Base-by-base conservation (phyloP, 257 asterid genomes). In the Rhazya stricta region DNA sequence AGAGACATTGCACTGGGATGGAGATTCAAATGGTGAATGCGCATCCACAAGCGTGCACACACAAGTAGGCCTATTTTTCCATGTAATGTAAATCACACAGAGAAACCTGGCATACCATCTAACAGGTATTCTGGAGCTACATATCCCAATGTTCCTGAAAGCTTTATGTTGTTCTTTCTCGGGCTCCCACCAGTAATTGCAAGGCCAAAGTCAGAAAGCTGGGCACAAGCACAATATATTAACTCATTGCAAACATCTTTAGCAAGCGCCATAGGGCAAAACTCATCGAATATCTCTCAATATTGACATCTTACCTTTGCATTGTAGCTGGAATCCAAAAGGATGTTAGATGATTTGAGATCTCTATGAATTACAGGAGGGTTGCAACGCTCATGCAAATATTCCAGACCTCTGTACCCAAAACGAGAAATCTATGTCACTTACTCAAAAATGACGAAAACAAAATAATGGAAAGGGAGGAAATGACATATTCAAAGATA, bases 191-290 rank as follows among this genome's bases (percentile, higher is more conserved):
- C 96, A 54, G 80, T 77, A 54, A 89, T 79, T 0, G 97, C 97
- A 72, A 94, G 91, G 79, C 96, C 97, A 80, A 94, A 94, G 85
- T 94, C 96, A 34, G 97, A 90, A 79, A 94, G 87, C 98, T 94
- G 89, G 74, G 72, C 66, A 78, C 79, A 72, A 77, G 48, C 34
- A 45, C 58, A 77, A 67, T 25, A 54, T 5, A 69, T 83, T 67
- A 71, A 57, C 60, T 16, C 73, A 78, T 43, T 41, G 62, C 56
- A 69, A 58, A 18, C 11, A 73, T 9, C 63, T n/a, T 71, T 23
- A 50, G 56, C 23, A 37, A 72, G 72, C 39, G 13, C 18, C 32
- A 70, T 3, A 48, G 21, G 51, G 41, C 43, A 69, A 70, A 70
- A 57, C 48, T 45, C 45, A 9, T 10, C 61, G n/a, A 11, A 29